Evolutionary conservation across 345 rosid species (phyloP), one percentile per base, ranked within the genome.

Genomic region (Firmiana major): DNA sequence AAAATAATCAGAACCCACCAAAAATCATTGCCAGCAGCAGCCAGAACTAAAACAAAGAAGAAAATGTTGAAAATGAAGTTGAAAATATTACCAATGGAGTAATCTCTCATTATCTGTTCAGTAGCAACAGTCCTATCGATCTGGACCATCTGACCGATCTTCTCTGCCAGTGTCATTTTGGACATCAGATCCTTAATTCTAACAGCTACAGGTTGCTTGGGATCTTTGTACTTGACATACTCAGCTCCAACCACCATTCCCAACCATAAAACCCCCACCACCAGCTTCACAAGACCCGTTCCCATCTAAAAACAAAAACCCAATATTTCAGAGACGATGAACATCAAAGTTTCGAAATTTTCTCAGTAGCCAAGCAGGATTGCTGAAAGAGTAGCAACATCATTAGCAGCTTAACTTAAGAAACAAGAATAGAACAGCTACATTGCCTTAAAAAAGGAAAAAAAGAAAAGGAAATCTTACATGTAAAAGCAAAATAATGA

Each of bases 111-210:
- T 0, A 84, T 76, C 54, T 87, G 82, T 16, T 62, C 55, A 81
- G 88, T 80, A 36, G 87, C 90, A 79, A 79, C 77, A 63, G 76
- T 85, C 73, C 86, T 79, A 76, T 88, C 92, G 43, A 88, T 80
- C 80, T 88, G 92, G 34, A 80, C 83, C 92, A 89, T 87, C 82
- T 89, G 92, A 48, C 89, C 90, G 78, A 89, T 87, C 86, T 89
- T 89, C 83, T 89, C 90, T 34, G 84, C 85, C 13, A 89, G 53
- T 19, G 89, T 84, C 92, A 89, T 89, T 77, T 81, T 77, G 79
- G 81, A 64, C 22, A 85, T 57, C 51, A 89, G 80, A 79, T 89
- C 90, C 46, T 67, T 64, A 63, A 87, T 79, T 64, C 92, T 83
- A 64, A 65, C 83, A n/a, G 80, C 76, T 15, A 81, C 84, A 7